Percentiles rank a stretch among this genome's conserved stretches.
Evolutionary conservation across 2,329 filamentous ascomycete species (phyloP).

Genomic region (Epichloe aotearoae): DNA sequence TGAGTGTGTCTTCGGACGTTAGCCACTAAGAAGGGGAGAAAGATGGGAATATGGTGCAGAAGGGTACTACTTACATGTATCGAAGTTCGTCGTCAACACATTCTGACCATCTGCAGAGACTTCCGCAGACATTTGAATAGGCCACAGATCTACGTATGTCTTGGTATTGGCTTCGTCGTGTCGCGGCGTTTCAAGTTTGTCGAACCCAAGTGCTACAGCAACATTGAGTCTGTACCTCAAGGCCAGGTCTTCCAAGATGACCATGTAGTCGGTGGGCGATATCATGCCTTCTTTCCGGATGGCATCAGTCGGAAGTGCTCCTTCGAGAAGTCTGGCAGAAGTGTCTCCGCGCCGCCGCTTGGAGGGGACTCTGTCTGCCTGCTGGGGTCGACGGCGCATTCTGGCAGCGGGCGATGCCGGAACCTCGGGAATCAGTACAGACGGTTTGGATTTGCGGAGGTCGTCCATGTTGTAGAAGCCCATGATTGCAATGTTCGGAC

Average conservation of each 20-base stretch:
- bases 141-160: conserved; percentile 79
- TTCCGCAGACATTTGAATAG: conserved; percentile 86
- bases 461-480: conserved; percentile 74
- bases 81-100: conserved; percentile 76
- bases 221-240: conserved; percentile 71
- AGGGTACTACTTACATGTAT: conserved; percentile 52
- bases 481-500: conserved; percentile 74
- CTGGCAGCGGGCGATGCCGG: conserved; percentile 24
- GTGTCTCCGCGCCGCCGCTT: conserved; percentile 38
- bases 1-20: conserved; percentile 47
- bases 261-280: conserved; percentile 61
- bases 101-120: conserved; percentile 53
- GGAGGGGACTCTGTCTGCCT: conserved; percentile 14
- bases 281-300: conserved; percentile 57
- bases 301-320: conserved; percentile 52
- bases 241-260: conserved; percentile 69
- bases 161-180: conserved; percentile 46
- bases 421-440: conserved; percentile 41
- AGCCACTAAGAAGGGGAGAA: no score
- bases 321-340: conserved; percentile 41
- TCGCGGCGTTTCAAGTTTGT: conserved; percentile 58
- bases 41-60: neutral
- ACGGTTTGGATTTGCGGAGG: conserved; percentile 45
- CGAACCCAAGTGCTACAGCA: conserved; percentile 71
- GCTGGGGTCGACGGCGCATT: conserved; percentile 17